Evolutionary conservation across 495 filamentous ascomycete genomes (phyloP), one percentile per base, ranked within the genome.

Genomic region (Pyrenula massariospora): DNA sequence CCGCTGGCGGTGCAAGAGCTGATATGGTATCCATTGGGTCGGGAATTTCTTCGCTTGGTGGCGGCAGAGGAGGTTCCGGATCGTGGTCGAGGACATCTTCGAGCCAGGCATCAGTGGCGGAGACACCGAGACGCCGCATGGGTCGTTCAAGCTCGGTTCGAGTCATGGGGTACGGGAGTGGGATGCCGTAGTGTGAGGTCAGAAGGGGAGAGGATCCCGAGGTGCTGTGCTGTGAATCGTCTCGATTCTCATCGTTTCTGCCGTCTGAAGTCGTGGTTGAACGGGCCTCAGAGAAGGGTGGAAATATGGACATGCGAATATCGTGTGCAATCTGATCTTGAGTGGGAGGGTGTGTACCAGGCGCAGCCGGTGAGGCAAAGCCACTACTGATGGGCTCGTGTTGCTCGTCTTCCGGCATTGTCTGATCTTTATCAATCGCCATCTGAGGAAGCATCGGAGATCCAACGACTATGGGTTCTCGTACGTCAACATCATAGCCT

Each of bases 381-480:
- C 50, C 50, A 20, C 50, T 52, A 19, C 50, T 52, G 50, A 52
- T 52, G n/a, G 50, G 50, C 50, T 52, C 50, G 10, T 52, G 50
- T 5, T 8, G 10, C 22, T 8, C 8, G 8, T 52, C 10, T 24
- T 52, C 22, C 22, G n/a, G n/a, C 8, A 20, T 20, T 10, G n/a
- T 24, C 10, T 8, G 50, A 52, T 52, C 50, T 8, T 15, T 15
- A 42, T 5, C 8, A 42, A 15, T 5, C 31, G 31, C 5, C 31
- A 42, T 42, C 8, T 42, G 31, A 20, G 50, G 50, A 19, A 52
- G 50, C 50, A 10, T 24, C 8, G 50, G 50, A 10, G 50, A 52
- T 5, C 22, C 50, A 10, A 52, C 50, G 8, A 24, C 5, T 5
- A 52, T 21, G 5, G 50, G 50, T 20, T 52, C 50, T 52, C 50